phyloP scores from a whole-genome alignment of 2,329 filamentous ascomycete species.

The Pestalotiopsis sp. region DNA sequence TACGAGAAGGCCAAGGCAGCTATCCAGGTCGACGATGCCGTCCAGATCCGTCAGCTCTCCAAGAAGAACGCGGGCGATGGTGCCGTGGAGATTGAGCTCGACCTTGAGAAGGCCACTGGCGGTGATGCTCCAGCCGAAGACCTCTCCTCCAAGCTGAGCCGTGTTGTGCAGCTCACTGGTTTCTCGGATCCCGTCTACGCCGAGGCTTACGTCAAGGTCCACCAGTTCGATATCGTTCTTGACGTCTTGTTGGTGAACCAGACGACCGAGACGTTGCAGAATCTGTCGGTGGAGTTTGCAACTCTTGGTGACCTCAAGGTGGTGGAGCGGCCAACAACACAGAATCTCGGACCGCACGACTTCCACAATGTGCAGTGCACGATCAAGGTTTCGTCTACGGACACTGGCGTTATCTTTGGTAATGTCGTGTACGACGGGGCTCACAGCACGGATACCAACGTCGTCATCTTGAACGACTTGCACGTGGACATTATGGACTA shows the following conservation, averaged over 20 bases:
- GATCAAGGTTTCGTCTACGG: conserved; percentile 97
- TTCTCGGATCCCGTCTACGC: conserved; percentile 98
- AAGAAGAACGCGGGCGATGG: conserved; percentile 87
- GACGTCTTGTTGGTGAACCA: conserved; percentile 97
- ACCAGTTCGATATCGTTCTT: conserved; percentile 97
- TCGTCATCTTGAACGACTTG: conserved; percentile 96
- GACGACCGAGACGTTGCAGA: conserved; percentile 93
- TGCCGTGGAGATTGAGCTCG: conserved; percentile 80
- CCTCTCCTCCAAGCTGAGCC: conserved; percentile 87
- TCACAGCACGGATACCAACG: conserved; percentile 88
- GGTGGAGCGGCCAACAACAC: conserved; percentile 92
- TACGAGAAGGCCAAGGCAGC: conserved; percentile 91
- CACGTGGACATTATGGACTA: conserved; percentile 99
- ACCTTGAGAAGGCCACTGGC: conserved; percentile 91
- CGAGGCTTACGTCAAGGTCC: conserved; percentile 98
- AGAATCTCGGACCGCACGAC: conserved; percentile 92
- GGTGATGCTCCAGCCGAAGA: conserved; percentile 84
- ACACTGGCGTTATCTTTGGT: conserved; percentile 97
- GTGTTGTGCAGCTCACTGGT: conserved; percentile 94
- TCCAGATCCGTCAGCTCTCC: conserved; percentile 87
- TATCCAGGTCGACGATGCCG: conserved; percentile 92
- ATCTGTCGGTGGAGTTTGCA: conserved; percentile 97
- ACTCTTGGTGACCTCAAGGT: conserved; percentile 97
- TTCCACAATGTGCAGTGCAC: conserved; percentile 99
- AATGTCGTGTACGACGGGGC: conserved; percentile 97